Percentiles rank a stretch among this genome's conserved stretches.
Evolutionary conservation across 1,284 basidiomycete species (phyloP).

Genomic region (Schizopora paradoxa): DNA sequence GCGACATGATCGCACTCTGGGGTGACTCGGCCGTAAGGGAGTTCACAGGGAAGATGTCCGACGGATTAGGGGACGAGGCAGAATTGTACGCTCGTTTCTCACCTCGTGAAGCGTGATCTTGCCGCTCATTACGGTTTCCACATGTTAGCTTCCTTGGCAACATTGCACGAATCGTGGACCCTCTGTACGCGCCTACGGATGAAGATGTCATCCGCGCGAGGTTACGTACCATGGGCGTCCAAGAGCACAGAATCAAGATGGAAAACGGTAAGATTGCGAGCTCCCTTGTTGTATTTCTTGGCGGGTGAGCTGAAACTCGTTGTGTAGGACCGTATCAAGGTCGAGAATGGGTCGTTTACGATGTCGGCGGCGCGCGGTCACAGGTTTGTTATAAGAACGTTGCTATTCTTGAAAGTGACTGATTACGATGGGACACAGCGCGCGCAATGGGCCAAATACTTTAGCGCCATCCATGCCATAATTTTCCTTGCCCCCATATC

Average conservation of each 20-base stretch:
- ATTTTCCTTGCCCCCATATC: constrained; percentile 69
- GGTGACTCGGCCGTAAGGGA: constrained; percentile 52
- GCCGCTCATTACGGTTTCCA: constrained; percentile 29
- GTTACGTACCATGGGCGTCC: constrained; percentile 39
- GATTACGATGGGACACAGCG: constrained; percentile 21
- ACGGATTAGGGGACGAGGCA: constrained; percentile 55
- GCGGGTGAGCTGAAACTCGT: constrained; percentile 1
- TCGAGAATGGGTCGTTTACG: constrained; percentile 35
- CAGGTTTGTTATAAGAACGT: constrained; percentile 26
- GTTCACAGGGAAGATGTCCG: constrained; percentile 44
- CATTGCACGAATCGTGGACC: constrained; percentile 54
- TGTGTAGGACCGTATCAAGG: constrained; percentile 11
- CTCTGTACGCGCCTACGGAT: constrained; percentile 60
- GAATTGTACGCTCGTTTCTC: constrained; percentile 56
- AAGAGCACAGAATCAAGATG: constrained; percentile 32
- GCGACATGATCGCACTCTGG: constrained; percentile 65
- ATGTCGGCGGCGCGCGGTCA: constrained; percentile 34
- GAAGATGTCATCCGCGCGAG: constrained; percentile 69
- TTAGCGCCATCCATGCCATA: constrained; percentile 65
- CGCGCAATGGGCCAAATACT: constrained; percentile 47
- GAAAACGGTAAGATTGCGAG: constrained; percentile 25
- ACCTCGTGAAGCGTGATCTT: constrained; percentile 1
- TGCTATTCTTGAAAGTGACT: not conserved
- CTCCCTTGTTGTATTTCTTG: constrained; percentile 2
- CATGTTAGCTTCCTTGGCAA: constrained; percentile 48